A percentile compares a stretch with the other conserved stretches of the same genome.
Evolutionary conservation across 352 stramenopile genomes (phyloP).

Genomic region (Aphanomyces invadans): DNA sequence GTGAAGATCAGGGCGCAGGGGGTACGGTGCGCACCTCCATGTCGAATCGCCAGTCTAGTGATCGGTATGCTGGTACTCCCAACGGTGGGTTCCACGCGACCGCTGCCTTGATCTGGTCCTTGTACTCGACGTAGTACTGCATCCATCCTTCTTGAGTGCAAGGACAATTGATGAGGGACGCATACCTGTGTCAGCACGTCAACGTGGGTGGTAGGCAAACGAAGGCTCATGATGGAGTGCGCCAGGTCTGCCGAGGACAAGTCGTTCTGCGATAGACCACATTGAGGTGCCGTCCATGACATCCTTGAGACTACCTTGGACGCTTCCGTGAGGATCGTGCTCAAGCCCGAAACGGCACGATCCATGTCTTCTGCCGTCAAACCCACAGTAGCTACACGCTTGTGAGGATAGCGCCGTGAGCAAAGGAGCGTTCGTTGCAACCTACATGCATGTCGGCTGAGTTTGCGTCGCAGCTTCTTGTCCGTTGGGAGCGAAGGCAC

Average conservation of each 20-base stretch:
- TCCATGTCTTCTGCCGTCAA: slow-evolving; percentile 54
- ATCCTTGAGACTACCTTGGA: slow-evolving; percentile 37
- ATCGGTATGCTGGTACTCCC: slow-evolving; percentile 46
- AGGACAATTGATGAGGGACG: too few species aligned
- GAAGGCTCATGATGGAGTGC: slow-evolving; percentile 39
- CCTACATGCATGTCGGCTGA: slow-evolving; percentile 20
- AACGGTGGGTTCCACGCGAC: slow-evolving; percentile 36
- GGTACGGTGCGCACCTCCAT: slow-evolving; percentile 42
- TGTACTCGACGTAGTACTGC: slow-evolving; percentile 46
- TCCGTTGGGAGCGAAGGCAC: background rate
- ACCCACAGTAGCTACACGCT: slow-evolving; percentile 38
- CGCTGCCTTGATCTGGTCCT: slow-evolving; percentile 43
- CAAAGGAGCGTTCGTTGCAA: background rate
- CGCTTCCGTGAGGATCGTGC: slow-evolving; percentile 68
- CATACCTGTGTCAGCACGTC: slow-evolving; percentile 41
- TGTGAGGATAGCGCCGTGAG: background rate
- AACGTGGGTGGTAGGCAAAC: slow-evolving; percentile 35
- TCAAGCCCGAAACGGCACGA: slow-evolving; percentile 43
- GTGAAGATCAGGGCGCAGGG: background rate
- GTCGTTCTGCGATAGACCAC: slow-evolving; percentile 31
- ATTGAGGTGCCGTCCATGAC: background rate
- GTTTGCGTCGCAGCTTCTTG: slow-evolving; percentile 11
- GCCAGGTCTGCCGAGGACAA: slow-evolving; percentile 38
- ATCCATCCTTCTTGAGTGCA: too few species aligned
- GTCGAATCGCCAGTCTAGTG: slow-evolving; percentile 74